Evolutionary conservation across 73 alveolate genomes (phyloP), one percentile per base, ranked within the genome.

Genomic region (Urostyla sp.): DNA sequence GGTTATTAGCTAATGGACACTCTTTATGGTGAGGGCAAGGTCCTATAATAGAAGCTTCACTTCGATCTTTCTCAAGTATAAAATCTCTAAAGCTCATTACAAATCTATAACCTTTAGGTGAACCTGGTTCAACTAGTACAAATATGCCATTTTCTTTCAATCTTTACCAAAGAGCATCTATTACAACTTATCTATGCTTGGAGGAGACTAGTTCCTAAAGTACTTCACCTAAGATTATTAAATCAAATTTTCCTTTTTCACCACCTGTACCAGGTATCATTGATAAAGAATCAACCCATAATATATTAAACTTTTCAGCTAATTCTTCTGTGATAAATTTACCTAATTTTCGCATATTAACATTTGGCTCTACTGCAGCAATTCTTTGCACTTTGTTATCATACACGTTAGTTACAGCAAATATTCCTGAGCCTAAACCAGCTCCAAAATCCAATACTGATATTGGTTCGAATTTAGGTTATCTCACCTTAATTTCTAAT

Each of bases 71-170:
- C 54, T 57, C 66, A 37, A 82, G 31, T 5, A 91, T 57, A 88
- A 80, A 82, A 24, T 76, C 81, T 75, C 93, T 73, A 40, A 91
- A 83, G 32, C 87, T 87, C 55, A 87, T 46, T 0, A 88, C 82
- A 69, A 60, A 91, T 51, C 97, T 76, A 43, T 51, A 91, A 4
- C 98, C 98, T 51, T 90, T 92, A 11, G 98, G 98, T 23, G 94
- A 69, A 48, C 98, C 98, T 28, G 91, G 91, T 43, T 91, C 94
- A 1, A 79, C 93, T 23, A 92, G 32, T 8, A 89, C 43, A 58
- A 92, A 74, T n/a, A 77, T 61, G 6, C 95, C 98, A 34, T 75
- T 61, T 27, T 90, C 88, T 43, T 58, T 87, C 36, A 90, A 80
- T 38, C 90, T 78, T 18, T 49, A 18, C 88, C 91, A 87, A 30